Evolutionary conservation across 805 yeast genomes (phyloP).

Genomic region (Spathaspora boniae): DNA sequence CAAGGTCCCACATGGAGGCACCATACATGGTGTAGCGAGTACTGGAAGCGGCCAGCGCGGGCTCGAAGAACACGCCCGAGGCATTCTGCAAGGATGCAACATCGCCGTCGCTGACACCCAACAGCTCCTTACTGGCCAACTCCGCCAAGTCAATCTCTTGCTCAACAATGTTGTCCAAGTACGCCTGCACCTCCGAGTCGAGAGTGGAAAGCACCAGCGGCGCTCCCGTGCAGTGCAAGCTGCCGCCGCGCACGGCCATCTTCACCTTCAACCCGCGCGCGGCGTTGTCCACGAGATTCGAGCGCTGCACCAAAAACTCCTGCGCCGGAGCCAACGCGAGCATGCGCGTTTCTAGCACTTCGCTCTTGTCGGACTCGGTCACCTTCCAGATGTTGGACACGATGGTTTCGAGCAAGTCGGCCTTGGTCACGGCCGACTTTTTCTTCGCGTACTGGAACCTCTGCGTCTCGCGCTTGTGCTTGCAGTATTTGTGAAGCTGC

Average conservation of each 20-base stretch:
- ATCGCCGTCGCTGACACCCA: too few relatives aligned
- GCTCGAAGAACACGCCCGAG: too few relatives aligned
- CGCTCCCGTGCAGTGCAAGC: too few relatives aligned
- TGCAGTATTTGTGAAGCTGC: conserved; percentile 13
- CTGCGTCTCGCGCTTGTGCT: conserved; percentile 2
- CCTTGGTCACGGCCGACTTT: conserved; percentile 9
- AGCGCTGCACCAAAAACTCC: conserved; percentile 1
- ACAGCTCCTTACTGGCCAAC: too few relatives aligned
- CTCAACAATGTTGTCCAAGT: conserved; percentile 15
- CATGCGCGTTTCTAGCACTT: conserved; percentile 1
- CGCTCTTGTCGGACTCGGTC: conserved; percentile 1
- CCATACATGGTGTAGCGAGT: too few relatives aligned
- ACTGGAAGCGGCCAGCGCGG: too few relatives aligned
- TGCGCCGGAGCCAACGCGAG: neutral
- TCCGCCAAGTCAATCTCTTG: conserved; percentile 31
- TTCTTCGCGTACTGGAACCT: conserved; percentile 2
- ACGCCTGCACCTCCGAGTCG: neutral
- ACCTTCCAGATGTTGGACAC: conserved; percentile 33
- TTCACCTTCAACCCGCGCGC: neutral
- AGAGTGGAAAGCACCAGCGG: too few relatives aligned
- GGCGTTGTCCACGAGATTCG: neutral
- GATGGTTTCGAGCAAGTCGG: conserved; percentile 22
- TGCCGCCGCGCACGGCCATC: conserved; percentile 1
- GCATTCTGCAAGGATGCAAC: too few relatives aligned
- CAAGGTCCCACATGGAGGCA: too few relatives aligned